Evolutionary conservation across 768 basidiomycete genomes (phyloP).

Genomic region (Trametes cingulata): DNA sequence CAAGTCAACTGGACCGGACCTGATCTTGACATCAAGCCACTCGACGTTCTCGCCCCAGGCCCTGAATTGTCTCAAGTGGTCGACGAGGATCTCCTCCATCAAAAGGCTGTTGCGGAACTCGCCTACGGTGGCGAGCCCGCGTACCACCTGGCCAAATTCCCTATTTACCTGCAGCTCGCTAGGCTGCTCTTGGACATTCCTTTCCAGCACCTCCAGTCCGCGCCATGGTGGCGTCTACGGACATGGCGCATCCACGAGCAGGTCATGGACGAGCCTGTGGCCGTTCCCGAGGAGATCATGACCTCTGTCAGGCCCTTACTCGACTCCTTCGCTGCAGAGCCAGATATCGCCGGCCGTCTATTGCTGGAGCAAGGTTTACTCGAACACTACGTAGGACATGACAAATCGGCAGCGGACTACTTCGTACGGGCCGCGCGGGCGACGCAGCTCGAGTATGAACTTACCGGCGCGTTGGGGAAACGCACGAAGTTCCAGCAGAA

Average conservation of each 20-base stretch:
- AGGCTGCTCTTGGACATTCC: slow-evolving; percentile 63
- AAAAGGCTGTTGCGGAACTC: slow-evolving; percentile 70
- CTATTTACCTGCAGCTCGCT: slow-evolving; percentile 75
- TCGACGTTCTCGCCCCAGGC: slow-evolving; percentile 40
- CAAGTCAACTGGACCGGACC: slow-evolving; percentile 98
- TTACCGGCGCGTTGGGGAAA: slow-evolving; percentile 91
- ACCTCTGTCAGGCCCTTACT: slow-evolving; percentile 44
- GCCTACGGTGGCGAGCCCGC: slow-evolving; percentile 91
- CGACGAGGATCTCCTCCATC: slow-evolving; percentile 55
- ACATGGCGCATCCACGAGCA: slow-evolving; percentile 71
- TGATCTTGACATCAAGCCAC: slow-evolving; percentile 58
- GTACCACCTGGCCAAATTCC: slow-evolving; percentile 79
- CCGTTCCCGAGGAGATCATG: slow-evolving; percentile 47
- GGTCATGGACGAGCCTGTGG: slow-evolving; percentile 81
- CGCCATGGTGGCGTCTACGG: slow-evolving; percentile 86
- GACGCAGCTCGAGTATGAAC: slow-evolving; percentile 81
- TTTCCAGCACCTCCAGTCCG: slow-evolving; percentile 50
- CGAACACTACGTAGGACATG: slow-evolving; percentile 74
- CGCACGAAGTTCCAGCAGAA: slow-evolving; percentile 91
- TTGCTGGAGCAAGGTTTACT: slow-evolving; percentile 77
- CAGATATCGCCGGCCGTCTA: slow-evolving; percentile 67
- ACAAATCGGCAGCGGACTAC: slow-evolving; percentile 72
- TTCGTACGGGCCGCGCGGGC: slow-evolving; percentile 79
- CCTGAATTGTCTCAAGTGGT: slow-evolving; percentile 29
- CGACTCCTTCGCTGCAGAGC: slow-evolving; percentile 45